phyloP scores from a whole-genome alignment of 2,329 filamentous ascomycete species.

The Herpotrichia juniperi region DNA sequence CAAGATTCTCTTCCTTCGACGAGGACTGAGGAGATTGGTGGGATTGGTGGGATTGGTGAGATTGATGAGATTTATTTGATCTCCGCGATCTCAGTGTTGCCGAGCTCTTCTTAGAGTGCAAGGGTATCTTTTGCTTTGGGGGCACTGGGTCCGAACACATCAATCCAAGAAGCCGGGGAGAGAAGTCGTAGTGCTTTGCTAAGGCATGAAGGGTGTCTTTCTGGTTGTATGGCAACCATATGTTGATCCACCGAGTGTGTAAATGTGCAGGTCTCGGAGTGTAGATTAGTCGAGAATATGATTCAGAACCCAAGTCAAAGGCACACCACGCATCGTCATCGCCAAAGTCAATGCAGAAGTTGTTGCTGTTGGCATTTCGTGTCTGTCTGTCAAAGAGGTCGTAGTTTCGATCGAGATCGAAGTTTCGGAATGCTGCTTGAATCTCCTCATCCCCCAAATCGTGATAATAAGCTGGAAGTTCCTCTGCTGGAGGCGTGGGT shows the following conservation, averaged over 20 bases:
- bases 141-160: slow-evolving; percentile 64
- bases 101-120: slow-evolving; percentile 34
- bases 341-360: slow-evolving; percentile 72
- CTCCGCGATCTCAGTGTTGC: slow-evolving; percentile 37
- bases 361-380: slow-evolving; percentile 52
- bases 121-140: slow-evolving; percentile 19
- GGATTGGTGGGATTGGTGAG: slow-evolving; percentile 21
- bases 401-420: slow-evolving; percentile 60
- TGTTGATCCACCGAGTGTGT: slow-evolving; percentile 75
- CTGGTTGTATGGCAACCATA: slow-evolving; percentile 72
- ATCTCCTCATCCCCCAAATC: slow-evolving; percentile 42
- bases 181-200: slow-evolving; percentile 70
- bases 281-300: slow-evolving; percentile 47
- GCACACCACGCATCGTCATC: slow-evolving; percentile 61
- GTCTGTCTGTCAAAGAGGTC: slow-evolving; percentile 51
- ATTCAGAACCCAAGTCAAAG: slow-evolving; percentile 56
- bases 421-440: slow-evolving; percentile 55
- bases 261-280: slow-evolving; percentile 54
- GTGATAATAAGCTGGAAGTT: slow-evolving; percentile 43
- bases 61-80: slow-evolving; percentile 27
- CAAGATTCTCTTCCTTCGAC: slow-evolving; percentile 24
- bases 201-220: slow-evolving; percentile 61
- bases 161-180: slow-evolving; percentile 67
- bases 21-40: slow-evolving; percentile 15
- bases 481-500: slow-evolving; percentile 31